A percentile compares a stretch with the other conserved stretches of the same genome.
Conservation (phyloP, 176 grass and related monocot species). For the Saccharum officinarum region DNA sequence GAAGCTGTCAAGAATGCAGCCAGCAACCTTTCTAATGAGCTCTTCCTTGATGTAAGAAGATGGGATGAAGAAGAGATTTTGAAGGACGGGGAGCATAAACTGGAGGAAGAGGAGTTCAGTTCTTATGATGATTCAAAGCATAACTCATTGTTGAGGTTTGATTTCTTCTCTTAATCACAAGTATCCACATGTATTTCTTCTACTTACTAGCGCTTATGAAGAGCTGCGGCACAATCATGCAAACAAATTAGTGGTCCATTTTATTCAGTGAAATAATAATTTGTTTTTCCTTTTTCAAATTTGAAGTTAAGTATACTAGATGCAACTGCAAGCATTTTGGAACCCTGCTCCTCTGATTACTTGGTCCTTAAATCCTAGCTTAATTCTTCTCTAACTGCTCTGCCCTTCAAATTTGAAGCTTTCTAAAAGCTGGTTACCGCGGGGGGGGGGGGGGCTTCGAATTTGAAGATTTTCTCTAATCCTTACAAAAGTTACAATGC, state of each 20-base stretch:
- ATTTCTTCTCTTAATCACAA: not conserved
- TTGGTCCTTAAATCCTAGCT: not conserved
- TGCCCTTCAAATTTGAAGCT: no score
- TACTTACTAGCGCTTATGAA: not conserved
- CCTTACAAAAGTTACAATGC: not conserved
- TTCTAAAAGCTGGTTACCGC: no score
- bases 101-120: not conserved
- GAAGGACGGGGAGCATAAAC: not conserved
- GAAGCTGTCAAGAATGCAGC: not conserved
- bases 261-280: no score
- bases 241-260: not conserved
- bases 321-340: no score
- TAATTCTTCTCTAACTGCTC: not conserved
- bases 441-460: no score
- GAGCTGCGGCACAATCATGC: not conserved
- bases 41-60: constrained; percentile 30
- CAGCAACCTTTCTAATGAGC: not conserved
- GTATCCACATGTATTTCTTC: not conserved
- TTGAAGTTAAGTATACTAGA: no score
- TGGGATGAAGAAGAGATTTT: constrained; percentile 22
- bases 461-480: not conserved
- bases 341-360: not conserved
- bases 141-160: not conserved
- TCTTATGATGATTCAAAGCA: not conserved
- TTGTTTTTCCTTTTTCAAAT: no score